Percentiles rank a stretch among this genome's conserved stretches.
These are phyloP conservation scores for Phlegmacium glaucopus DNA, from an alignment of 768 basidiomycete genomes.

Conservation along the genomic window DNA sequence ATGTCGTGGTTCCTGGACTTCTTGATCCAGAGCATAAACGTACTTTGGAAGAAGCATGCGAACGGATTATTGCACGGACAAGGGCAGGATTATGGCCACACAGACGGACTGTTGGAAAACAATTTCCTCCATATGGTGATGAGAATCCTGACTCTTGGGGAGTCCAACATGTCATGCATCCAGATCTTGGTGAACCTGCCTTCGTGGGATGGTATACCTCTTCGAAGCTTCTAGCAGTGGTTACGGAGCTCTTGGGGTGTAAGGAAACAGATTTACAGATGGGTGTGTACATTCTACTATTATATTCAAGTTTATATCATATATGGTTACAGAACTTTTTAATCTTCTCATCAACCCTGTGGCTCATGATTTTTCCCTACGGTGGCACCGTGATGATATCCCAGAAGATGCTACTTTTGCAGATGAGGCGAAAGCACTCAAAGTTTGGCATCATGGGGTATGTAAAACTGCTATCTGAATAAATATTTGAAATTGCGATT, in stretches of 20 bases:
- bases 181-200: conserved; percentile 52
- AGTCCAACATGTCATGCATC: conserved; percentile 81
- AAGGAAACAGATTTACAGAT: conserved; percentile 61
- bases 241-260: conserved; percentile 51
- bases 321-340: conserved; percentile 53
- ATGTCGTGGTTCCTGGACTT: conserved; percentile 58
- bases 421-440: conserved; percentile 58
- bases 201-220: conserved; percentile 73
- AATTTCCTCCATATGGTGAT: conserved; percentile 70
- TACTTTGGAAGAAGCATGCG: conserved; percentile 47
- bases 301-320: background rate
- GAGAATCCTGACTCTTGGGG: conserved; percentile 72
- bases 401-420: conserved; percentile 50
- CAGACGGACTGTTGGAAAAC: conserved; percentile 70
- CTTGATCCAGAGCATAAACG: conserved; percentile 36
- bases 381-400: conserved; percentile 82
- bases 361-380: conserved; percentile 61
- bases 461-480: conserved; percentile 13
- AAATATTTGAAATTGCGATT: background rate
- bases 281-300: conserved; percentile 49
- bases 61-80: conserved; percentile 46
- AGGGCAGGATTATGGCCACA: conserved; percentile 61
- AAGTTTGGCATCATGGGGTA: conserved; percentile 65
- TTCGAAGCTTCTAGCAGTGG: conserved; percentile 39
- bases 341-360: conserved; percentile 73